Base-by-base conservation (phyloP, 768 basidiomycete species). In the Tricholoma hemisulphureum region DNA sequence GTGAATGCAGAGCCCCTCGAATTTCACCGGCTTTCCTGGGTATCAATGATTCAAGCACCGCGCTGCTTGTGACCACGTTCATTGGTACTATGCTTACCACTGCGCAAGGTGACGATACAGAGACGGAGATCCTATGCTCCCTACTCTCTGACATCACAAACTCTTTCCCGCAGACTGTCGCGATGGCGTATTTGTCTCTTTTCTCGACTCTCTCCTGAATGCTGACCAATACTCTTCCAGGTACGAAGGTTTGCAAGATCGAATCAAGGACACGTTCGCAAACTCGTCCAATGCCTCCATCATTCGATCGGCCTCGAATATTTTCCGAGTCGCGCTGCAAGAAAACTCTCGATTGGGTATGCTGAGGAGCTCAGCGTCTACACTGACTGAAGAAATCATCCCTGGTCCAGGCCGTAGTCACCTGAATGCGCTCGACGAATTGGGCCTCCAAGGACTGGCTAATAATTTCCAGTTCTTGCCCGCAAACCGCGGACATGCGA, bases 61-160 rank as follows among this genome's bases (percentile, higher is more conserved):
- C 92, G 1, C 75, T 96, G 8, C 79, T 95, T 9, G 78, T 86
- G 5, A 81, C 86, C 39, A 88, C 92, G 1, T 89, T 95, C 65
- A 77, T 87, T 35, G 84, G 84, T 2, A 85, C 89, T 1, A 89
- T 95, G 71, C 77, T 95, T 13, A 75, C 76, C 43, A 88, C 83
- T 6, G 86, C 90, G 1, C 87, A 91, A 65, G 86, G 88, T 2
- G 90, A 93, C 60, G 90, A 92, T 61, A 77, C 80, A 1, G 95
- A 97, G 72, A 87, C 87, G 2, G 84, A 92, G 68, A 87, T 95
- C 37, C 70, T 95, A 45, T 95, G 89, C 69, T 79, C 80, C 48
- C 69, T 96, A 29, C 77, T 97, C 28, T 83, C 89, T 28, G 87
- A 93, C 41, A 80, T 93, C 13, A 82, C 85, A 14, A 72, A 73